Evolutionary conservation across 2,329 filamentous ascomycete species (phyloP), one percentile per base, ranked within the genome.

Genomic region (Cadophora gregata): DNA sequence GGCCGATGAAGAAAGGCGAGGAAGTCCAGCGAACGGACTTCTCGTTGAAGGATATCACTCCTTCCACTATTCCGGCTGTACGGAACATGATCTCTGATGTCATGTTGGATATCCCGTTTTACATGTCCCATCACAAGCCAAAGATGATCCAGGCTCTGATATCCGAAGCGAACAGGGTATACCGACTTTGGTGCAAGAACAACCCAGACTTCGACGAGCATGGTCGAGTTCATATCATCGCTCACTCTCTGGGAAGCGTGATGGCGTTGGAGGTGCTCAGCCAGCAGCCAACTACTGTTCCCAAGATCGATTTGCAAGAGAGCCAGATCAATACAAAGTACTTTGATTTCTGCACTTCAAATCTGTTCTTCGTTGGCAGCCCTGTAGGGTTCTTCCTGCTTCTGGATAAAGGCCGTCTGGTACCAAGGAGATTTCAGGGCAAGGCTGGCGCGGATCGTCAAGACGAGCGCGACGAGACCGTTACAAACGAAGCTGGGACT

Each of bases 91-190:
- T 99, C 68, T 96, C 92, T 50, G 96, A 99, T 77, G 93, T 99
- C 73, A 97, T 99, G 93, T 90, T 98, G 59, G 96, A 99, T 77
- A 95, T 99, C 59, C 96, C 96, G 0, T 98, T 97, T 77, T 99
- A 98, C 80, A 90, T 99, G 80, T 98, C 95, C 0, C 92, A 96
- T 67, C 95, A 98, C 79, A 97, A 98, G 75, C 87, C 90, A 4
- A 97, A 93, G 78, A 98, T 99, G 94, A 91, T 97, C 60, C 86
- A 90, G 51, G 94, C 96, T 0, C 89, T 97, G 58, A 90, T 97
- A 48, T 86, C 86, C 66, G 96, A 99, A 80, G 95, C 96, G 8
- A 99, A 99, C 75, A 88, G 95, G 5, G 92, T 99, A n/a, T 98
- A 97, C 77, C 88, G 92, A 21, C 84, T 98, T 1, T 99, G 96